phyloP scores from a whole-genome alignment of 192 early-diverging fungal species.

The Linnemannia schmuckeri region DNA sequence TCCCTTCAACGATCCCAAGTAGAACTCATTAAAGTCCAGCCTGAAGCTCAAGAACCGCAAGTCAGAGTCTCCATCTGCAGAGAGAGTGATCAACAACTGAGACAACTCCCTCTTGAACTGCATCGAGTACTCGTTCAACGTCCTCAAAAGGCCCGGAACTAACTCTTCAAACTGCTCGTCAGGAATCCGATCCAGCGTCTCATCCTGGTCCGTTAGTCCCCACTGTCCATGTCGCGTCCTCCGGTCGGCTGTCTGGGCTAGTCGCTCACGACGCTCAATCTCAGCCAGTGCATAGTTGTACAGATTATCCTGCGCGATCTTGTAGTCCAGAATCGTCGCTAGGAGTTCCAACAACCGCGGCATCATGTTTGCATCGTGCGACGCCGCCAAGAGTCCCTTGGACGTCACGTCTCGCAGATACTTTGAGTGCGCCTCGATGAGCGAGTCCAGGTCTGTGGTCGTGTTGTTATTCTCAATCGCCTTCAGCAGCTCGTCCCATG shows the following conservation, averaged over 20 bases:
- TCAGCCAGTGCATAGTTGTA: constrained; percentile 60
- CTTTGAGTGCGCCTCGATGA: constrained; percentile 83
- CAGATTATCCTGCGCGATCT: constrained; percentile 65
- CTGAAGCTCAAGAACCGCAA: constrained; percentile 81
- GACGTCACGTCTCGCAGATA: constrained; percentile 80
- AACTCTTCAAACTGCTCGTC: constrained; percentile 54
- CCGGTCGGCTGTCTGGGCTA: constrained; percentile 43
- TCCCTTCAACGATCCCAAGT: constrained; percentile 51
- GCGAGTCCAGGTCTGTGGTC: constrained; percentile 80
- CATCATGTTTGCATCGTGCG: constrained; percentile 59
- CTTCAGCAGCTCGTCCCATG: constrained; percentile 85
- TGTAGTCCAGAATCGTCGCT: constrained; percentile 75
- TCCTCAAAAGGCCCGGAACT: constrained; percentile 58
- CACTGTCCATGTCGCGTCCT: constrained; percentile 55
- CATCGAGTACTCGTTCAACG: constrained; percentile 57
- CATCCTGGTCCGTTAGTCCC: constrained; percentile 45
- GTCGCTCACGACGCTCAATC: constrained; percentile 49
- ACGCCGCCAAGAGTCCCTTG: constrained; percentile 70
- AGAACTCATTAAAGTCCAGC: constrained; percentile 87
- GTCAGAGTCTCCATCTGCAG: constrained; percentile 76
- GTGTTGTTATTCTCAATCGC: constrained; percentile 61
- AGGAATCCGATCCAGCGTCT: constrained; percentile 39
- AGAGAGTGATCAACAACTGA: constrained; percentile 67
- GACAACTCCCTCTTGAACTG: constrained; percentile 66
- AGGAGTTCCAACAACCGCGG: constrained; percentile 69